A percentile compares a stretch with the other conserved stretches of the same genome.
Conservation (phyloP, 2,329 filamentous ascomycete genomes). For the Pseudogymnoascus sp. region DNA sequence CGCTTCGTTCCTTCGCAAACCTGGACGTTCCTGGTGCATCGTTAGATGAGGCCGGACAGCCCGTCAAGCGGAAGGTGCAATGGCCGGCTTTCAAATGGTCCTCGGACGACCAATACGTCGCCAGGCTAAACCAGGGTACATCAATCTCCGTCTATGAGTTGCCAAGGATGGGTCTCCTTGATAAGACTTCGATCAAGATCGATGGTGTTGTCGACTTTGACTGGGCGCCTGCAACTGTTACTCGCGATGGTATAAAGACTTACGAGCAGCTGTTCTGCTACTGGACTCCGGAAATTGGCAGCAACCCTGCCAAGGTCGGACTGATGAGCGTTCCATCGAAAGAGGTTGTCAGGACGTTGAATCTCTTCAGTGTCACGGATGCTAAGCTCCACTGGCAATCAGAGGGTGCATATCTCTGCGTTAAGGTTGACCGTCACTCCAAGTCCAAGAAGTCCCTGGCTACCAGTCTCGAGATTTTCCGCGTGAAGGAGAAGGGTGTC, state of each 20-base stretch:
- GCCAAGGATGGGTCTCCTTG: constrained; percentile 80
- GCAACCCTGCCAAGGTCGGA: constrained; percentile 94
- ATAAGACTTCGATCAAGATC: constrained; percentile 90
- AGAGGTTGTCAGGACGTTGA: constrained; percentile 86
- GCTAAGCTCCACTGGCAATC: constrained; percentile 99
- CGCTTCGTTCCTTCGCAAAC: constrained; percentile 87
- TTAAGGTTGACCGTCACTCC: constrained; percentile 97
- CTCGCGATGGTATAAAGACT: constrained; percentile 76
- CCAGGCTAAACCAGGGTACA: constrained; percentile 77
- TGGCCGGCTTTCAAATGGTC: constrained; percentile 99
- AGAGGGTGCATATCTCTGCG: constrained; percentile 85
- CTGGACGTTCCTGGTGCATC: constrained; percentile 66
- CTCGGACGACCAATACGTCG: constrained; percentile 92
- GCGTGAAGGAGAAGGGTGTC: constrained; percentile 92
- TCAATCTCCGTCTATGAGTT: constrained; percentile 89
- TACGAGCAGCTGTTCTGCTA: constrained; percentile 97
- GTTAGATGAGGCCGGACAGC: constrained; percentile 53
- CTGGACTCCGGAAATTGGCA: constrained; percentile 97
- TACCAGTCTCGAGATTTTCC: constrained; percentile 97
- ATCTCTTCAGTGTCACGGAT: constrained; percentile 96
- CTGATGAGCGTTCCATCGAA: constrained; percentile 95
- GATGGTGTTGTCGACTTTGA: constrained; percentile 97
- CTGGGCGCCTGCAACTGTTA: constrained; percentile 80
- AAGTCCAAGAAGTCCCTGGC: constrained; percentile 98
- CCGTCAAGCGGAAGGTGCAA: constrained; percentile 82